A percentile compares a stretch with the other conserved stretches of the same genome.
Evolutionary conservation across 257 asterid genomes (phyloP).

Genomic region (Paulownia fortunei): DNA sequence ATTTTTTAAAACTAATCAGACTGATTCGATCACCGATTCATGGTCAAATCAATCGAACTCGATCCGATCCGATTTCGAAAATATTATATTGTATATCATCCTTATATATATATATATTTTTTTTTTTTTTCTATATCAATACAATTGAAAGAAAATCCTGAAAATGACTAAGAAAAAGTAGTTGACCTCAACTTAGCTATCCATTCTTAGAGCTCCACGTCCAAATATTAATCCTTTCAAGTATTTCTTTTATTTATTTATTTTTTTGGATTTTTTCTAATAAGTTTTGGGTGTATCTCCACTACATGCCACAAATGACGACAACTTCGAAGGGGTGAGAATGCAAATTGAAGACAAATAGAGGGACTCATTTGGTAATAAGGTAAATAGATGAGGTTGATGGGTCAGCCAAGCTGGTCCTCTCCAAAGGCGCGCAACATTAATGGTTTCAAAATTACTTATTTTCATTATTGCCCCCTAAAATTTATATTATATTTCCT

Average conservation of each 20-base stretch:
- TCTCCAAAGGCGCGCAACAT: conserved; percentile 15
- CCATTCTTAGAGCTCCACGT: conserved; percentile 31
- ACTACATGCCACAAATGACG: background rate
- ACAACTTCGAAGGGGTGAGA: background rate
- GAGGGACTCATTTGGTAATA: conserved; percentile 19
- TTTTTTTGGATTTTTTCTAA: background rate
- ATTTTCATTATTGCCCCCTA: background rate
- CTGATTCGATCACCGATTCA: too few species aligned
- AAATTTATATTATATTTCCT: background rate
- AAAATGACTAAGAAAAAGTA: conserved; percentile 37
- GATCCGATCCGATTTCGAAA: too few species aligned
- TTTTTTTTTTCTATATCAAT: background rate
- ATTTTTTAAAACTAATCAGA: too few species aligned
- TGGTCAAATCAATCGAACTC: too few species aligned
- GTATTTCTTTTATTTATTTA: background rate
- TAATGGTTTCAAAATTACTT: background rate
- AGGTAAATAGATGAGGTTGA: background rate
- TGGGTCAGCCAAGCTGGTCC: conserved; percentile 28
- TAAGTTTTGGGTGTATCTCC: background rate
- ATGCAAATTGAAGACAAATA: background rate
- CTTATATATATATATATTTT: background rate
- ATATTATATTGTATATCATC: too few species aligned
- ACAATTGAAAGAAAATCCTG: conserved; percentile 20
- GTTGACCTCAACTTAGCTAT: conserved; percentile 47
- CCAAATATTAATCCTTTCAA: background rate